Conservation (phyloP, 805 yeast genomes). For the Wickerhamiella allomyrinae region DNA sequence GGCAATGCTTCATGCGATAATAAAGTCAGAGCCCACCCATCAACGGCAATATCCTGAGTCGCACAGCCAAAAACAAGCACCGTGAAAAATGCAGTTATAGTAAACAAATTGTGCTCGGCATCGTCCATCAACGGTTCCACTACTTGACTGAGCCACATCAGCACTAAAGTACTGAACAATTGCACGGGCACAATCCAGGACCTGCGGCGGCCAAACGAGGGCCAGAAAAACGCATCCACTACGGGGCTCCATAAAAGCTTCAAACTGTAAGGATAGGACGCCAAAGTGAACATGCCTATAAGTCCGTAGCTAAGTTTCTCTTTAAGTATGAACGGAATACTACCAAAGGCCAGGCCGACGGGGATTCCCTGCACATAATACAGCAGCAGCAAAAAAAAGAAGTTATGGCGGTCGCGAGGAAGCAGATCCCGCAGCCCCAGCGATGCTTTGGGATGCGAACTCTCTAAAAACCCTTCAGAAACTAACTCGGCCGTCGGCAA, state of each 20-base stretch:
- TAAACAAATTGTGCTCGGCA: slow-evolving; percentile 35
- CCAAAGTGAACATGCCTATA: slow-evolving; percentile 79
- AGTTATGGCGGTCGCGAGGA: slow-evolving; percentile 53
- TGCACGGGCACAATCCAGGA: slow-evolving; percentile 95
- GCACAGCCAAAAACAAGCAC: slow-evolving; percentile 77
- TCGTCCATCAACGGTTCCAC: slow-evolving; percentile 37
- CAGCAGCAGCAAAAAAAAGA: slow-evolving; percentile 52
- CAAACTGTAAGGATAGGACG: slow-evolving; percentile 87
- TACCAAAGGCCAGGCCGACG: slow-evolving; percentile 88
- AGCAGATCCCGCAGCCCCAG: slow-evolving; percentile 21
- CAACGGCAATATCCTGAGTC: slow-evolving; percentile 97
- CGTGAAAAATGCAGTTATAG: slow-evolving; percentile 60
- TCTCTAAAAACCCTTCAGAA: slow-evolving; percentile 1
- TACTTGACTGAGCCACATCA: slow-evolving; percentile 47
- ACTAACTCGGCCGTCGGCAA: slow-evolving; percentile 7
- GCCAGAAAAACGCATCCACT: slow-evolving; percentile 71
- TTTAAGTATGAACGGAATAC: slow-evolving; percentile 79
- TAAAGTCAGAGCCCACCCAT: slow-evolving; percentile 95
- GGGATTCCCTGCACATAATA: slow-evolving; percentile 94
- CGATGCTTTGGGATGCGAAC: slow-evolving; percentile 1
- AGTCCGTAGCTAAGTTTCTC: slow-evolving; percentile 72
- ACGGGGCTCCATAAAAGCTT: slow-evolving; percentile 92
- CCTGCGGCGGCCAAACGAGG: slow-evolving; percentile 62
- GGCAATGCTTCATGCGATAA: slow-evolving; percentile 64
- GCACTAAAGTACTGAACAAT: slow-evolving; percentile 53